Evolutionary conservation across 345 rosid genomes (phyloP), one percentile per base, ranked within the genome.

Genomic region (Garcia nutans): DNA sequence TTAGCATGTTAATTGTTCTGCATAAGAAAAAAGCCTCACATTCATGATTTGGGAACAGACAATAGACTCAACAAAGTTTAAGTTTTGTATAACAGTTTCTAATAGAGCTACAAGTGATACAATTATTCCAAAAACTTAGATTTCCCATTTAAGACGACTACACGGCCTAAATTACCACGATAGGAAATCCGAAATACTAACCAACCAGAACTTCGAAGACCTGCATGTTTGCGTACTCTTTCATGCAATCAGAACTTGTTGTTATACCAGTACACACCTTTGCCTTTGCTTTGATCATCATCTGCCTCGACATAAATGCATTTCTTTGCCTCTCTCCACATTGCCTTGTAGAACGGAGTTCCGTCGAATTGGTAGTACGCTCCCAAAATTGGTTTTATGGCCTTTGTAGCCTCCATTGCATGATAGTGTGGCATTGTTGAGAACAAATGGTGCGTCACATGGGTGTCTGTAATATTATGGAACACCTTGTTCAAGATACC

Each of bases 401-500:
- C 73, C 45, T 76, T 49, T 0, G 85, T 75, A 0, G 82, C 82
- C 80, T 82, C 85, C 85, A 82, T 79, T 1, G 85, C 85, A 31
- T 82, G 78, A 33, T 82, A 82, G 22, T 79, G 85, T 0, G 85
- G 85, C 80, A 82, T 79, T 1, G 55, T 74, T 0, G 82, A 79
- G 80, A 82, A 76, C 69, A 82, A 42, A 41, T 82, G 85, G 80
- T 82, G 85, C 0, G 79, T 78, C 8, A 82, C 85, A 28, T 82
- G 85, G 3, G 85, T 82, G 65, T 82, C 85, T 0, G 85, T 82
- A 44, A 82, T 79, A 72, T 82, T 67, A 47, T 82, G 85, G 67
- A 82, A 82, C 1, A 79, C 79, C 80, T 54, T 78, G 76, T 82
- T 82, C 72, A 82, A 67, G 58, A 78, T 49, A 13, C 85, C 85